phyloP scores from a whole-genome alignment of 257 asterid genomes.

The Solanum tarijense region DNA sequence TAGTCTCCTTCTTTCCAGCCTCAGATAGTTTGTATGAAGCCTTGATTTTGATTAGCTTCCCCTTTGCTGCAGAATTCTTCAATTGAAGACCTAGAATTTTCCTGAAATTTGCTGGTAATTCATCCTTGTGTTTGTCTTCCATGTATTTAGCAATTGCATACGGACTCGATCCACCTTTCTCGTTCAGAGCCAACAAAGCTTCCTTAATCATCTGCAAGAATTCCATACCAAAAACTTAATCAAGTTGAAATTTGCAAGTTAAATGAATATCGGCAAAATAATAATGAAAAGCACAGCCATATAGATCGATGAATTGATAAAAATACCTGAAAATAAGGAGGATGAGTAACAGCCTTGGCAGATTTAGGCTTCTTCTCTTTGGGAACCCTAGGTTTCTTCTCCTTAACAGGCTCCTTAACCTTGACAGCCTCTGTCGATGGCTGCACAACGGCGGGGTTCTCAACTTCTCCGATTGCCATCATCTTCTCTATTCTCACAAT shows the following conservation, averaged over 20 bases:
- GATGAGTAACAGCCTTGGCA: constrained; percentile 47
- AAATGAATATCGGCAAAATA: neutral
- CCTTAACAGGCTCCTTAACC: constrained; percentile 31
- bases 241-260: neutral
- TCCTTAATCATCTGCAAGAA: constrained; percentile 60
- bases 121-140: constrained; percentile 61
- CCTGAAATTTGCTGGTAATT: constrained; percentile 54
- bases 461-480: constrained; percentile 26
- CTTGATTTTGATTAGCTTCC: constrained; percentile 53
- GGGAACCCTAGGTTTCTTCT: constrained; percentile 37
- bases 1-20: constrained; percentile 17
- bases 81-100: constrained; percentile 50
- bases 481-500: constrained; percentile 10
- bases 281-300: neutral
- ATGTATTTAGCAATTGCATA: constrained; percentile 58
- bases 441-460: constrained; percentile 16
- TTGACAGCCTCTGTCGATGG: constrained; percentile 14
- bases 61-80: constrained; percentile 52
- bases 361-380: constrained; percentile 41
- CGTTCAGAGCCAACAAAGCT: constrained; percentile 44
- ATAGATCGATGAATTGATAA: neutral
- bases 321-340: constrained; percentile 56
- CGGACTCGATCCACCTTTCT: constrained; percentile 62
- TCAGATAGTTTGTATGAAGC: constrained; percentile 62
- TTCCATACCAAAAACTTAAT: neutral